phyloP scores from a whole-genome alignment of 805 yeast genomes.

The Nakazawaea anatomiae region DNA sequence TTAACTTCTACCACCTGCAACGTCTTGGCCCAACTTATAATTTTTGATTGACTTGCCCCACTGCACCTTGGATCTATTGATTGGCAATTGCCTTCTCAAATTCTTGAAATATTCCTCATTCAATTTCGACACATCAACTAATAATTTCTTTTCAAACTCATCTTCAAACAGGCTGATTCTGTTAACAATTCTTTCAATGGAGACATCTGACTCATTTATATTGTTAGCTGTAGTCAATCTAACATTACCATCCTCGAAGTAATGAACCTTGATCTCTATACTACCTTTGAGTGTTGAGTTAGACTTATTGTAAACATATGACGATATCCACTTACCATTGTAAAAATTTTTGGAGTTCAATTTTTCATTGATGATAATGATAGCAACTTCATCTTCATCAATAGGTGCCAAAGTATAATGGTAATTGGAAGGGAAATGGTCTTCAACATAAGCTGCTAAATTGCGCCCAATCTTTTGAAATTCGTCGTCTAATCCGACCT shows the following conservation, averaged over 20 bases:
- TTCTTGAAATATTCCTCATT: conserved; percentile 80
- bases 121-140: conserved; percentile 58
- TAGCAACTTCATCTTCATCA: conserved; percentile 24
- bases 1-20: conserved; percentile 37
- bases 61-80: conserved; percentile 83
- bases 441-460: conserved; percentile 47
- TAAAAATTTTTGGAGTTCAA: conserved; percentile 73
- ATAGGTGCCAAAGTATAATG: conserved; percentile 39
- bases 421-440: conserved; percentile 59
- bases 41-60: conserved; percentile 95
- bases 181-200: conserved; percentile 27
- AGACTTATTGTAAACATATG: conserved; percentile 39
- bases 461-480: conserved; percentile 18
- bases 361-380: conserved; percentile 67
- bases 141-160: conserved; percentile 50
- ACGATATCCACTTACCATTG: conserved; percentile 85
- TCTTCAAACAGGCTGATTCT: conserved; percentile 54
- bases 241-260: conserved; percentile 95
- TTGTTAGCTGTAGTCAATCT: conserved; percentile 49
- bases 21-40: conserved; percentile 82
- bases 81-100: conserved; percentile 86
- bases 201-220: conserved; percentile 20
- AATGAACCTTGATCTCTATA: conserved; percentile 73
- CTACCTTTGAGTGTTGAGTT: conserved; percentile 39
- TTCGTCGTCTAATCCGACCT: conserved; percentile 15